Conservation (phyloP, 148 eudicot species). For the Salicornia ramosissima region DNA sequence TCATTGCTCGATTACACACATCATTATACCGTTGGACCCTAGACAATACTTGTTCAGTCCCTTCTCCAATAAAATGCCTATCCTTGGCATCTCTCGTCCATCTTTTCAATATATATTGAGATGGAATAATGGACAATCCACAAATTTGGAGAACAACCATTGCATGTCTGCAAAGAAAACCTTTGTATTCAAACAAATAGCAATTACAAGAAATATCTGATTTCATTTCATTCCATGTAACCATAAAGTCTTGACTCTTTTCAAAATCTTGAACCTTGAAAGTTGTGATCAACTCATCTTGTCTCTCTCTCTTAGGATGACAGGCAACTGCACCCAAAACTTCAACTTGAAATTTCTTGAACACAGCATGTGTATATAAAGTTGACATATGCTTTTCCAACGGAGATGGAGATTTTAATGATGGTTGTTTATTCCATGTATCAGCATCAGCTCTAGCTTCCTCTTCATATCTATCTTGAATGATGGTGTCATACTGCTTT, state of each 20-base stretch:
- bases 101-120: conserved; percentile 75
- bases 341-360: conserved; percentile 82
- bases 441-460: conserved; percentile 89
- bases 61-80: conserved; percentile 48
- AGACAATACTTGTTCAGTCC: conserved; percentile 50
- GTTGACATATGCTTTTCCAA: conserved; percentile 83
- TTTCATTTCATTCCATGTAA: conserved; percentile 60
- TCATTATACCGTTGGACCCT: conserved; percentile 80
- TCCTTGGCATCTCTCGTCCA: conserved; percentile 90
- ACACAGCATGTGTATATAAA: conserved; percentile 68
- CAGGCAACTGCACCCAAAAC: conserved; percentile 93
- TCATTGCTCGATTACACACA: conserved; percentile 70
- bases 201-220: conserved; percentile 80
- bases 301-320: conserved; percentile 62
- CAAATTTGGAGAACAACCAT: conserved; percentile 92
- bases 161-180: conserved; percentile 89
- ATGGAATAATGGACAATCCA: conserved; percentile 69
- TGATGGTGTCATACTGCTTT: conserved; percentile 63
- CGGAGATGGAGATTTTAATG: conserved; percentile 88
- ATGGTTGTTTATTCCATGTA: conserved; percentile 81
- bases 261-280: conserved; percentile 74
- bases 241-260: conserved; percentile 58
- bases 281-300: conserved; percentile 47
- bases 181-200: conserved; percentile 82
- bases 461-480: conserved; percentile 94